These are phyloP conservation scores for Puccinia polysora DNA, from an alignment of 1,284 basidiomycete genomes.

Conservation along the genomic window DNA sequence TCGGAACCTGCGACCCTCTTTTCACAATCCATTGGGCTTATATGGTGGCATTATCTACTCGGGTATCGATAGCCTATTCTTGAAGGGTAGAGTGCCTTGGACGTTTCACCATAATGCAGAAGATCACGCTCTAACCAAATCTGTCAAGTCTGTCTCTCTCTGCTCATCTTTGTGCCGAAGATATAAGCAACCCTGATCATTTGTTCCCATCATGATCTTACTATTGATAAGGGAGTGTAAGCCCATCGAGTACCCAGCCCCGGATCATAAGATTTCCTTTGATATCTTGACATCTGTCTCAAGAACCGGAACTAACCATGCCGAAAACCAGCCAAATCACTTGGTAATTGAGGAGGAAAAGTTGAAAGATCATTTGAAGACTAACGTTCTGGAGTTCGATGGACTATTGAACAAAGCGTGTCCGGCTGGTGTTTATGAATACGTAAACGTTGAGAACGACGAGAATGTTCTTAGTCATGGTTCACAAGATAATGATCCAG, in stretches of 20 bases:
- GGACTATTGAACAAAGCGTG: conserved; percentile 83
- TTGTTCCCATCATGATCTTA: not conserved
- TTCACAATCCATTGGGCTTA: conserved; percentile 76
- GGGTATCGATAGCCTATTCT: conserved; percentile 77
- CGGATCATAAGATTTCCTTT: conserved; percentile 85
- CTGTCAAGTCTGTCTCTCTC: conserved; percentile 56
- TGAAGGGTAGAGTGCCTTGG: conserved; percentile 85
- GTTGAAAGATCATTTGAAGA: conserved; percentile 65
- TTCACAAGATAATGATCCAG: conserved; percentile 2
- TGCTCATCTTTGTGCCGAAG: not conserved
- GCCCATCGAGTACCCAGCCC: conserved; percentile 84
- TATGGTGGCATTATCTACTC: conserved; percentile 87
- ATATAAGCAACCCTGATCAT: not conserved
- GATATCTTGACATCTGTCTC: conserved; percentile 87
- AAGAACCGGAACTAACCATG: conserved; percentile 91
- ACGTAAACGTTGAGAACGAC: conserved; percentile 62
- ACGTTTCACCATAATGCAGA: conserved; percentile 69
- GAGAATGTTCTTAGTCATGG: conserved; percentile 58
- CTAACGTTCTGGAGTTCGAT: conserved; percentile 75
- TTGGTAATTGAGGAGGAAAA: conserved; percentile 60
- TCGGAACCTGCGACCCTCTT: conserved; percentile 85
- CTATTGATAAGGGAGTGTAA: conserved; percentile 59
- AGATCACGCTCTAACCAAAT: conserved; percentile 72
- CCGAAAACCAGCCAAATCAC: conserved; percentile 91
- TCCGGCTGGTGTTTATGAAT: conserved; percentile 96